phyloP scores from a whole-genome alignment of 352 stramenopile genomes.

The Stramenopiles sp. region DNA sequence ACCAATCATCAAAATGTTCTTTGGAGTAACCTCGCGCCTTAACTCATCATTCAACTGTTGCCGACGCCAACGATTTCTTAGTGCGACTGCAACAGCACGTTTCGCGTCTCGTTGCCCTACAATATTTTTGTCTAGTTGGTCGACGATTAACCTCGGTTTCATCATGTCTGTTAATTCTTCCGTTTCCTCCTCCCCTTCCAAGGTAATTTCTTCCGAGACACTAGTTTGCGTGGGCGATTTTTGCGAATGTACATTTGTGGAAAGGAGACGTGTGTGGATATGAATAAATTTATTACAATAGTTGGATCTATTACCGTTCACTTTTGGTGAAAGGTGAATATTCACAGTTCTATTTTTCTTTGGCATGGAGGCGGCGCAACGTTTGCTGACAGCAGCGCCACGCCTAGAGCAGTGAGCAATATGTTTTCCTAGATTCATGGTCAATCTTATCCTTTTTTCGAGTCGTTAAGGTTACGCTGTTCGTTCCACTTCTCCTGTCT shows the following conservation, averaged over 20 bases:
- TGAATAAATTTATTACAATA: background rate
- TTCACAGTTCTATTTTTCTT: background rate
- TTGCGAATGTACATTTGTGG: background rate
- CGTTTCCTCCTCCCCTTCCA: constrained; percentile 14
- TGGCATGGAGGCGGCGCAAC: no score
- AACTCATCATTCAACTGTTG: constrained; percentile 76
- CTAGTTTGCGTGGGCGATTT: background rate
- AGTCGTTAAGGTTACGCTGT: no score
- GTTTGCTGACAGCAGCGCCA: no score
- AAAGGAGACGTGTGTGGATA: background rate
- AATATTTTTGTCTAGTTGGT: constrained; percentile 88
- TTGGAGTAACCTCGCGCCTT: constrained; percentile 53
- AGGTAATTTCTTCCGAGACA: background rate
- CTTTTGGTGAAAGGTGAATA: background rate
- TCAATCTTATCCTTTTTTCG: no score
- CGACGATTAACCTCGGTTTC: constrained; percentile 74
- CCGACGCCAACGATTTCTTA: constrained; percentile 92
- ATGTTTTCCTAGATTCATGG: no score
- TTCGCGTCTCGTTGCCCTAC: constrained; percentile 91
- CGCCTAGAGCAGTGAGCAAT: no score
- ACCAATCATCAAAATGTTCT: constrained; percentile 99
- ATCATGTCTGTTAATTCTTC: constrained; percentile 23
- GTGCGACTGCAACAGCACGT: constrained; percentile 85
- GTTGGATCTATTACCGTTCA: background rate
- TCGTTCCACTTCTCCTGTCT: no score